Conservation (phyloP, 495 filamentous ascomycete genomes). For the Parathielavia appendiculata region DNA sequence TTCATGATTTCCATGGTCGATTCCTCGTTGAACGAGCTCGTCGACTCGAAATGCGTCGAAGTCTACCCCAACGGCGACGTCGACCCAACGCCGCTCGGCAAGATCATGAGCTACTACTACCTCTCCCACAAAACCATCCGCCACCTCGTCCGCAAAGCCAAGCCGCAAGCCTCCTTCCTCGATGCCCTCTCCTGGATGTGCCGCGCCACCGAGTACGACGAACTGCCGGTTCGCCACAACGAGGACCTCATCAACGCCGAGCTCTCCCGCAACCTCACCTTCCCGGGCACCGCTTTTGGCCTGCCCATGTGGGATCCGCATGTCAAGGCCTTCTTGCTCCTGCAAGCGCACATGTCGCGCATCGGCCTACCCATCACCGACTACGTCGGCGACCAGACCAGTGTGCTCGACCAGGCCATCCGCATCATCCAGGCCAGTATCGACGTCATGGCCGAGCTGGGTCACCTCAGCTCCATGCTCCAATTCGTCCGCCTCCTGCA, state of each 20-base stretch:
- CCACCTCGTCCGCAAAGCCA: conserved; percentile 69
- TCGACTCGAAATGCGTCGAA: conserved; percentile 73
- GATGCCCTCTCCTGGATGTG: conserved; percentile 91
- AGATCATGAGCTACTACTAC: conserved; percentile 99
- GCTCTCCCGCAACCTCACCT: conserved; percentile 69
- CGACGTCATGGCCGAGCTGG: conserved; percentile 89
- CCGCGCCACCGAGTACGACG: conserved; percentile 89
- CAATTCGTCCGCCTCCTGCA: conserved; percentile 84
- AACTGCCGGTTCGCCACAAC: conserved; percentile 97
- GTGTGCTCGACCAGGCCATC: conserved; percentile 87
- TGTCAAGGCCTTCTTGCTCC: conserved; percentile 88
- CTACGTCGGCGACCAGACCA: conserved; percentile 87
- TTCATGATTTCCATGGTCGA: conserved; percentile 91
- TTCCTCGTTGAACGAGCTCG: conserved; percentile 73
- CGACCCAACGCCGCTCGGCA: conserved; percentile 81
- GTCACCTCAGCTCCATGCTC: conserved; percentile 64
- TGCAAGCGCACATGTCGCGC: conserved; percentile 92
- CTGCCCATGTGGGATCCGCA: conserved; percentile 98
- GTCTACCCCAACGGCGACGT: conserved; percentile 84
- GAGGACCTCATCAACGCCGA: conserved; percentile 97
- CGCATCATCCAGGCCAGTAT: conserved; percentile 91
- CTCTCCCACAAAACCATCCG: conserved; percentile 94
- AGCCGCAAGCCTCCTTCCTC: conserved; percentile 70
- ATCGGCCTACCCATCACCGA: conserved; percentile 91
- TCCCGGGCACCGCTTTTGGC: conserved; percentile 50